Conservation (phyloP, 306 rosid species). For the Carpinus viminea region DNA sequence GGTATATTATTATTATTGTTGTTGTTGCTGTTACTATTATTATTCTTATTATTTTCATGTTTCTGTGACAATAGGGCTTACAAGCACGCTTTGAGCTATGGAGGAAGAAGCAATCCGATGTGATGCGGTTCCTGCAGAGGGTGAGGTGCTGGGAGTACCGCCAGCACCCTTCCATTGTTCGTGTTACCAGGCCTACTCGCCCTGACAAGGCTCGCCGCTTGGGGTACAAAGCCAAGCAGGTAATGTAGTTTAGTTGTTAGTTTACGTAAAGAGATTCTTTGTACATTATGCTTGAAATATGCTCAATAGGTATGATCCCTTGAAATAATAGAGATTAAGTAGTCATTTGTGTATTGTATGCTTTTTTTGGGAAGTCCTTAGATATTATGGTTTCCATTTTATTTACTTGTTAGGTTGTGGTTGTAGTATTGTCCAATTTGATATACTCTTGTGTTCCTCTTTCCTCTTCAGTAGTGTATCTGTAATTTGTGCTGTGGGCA, state of each 20-base stretch:
- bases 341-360: no score
- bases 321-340: not conserved
- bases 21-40: not conserved
- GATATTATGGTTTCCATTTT: no score
- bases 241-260: not conserved
- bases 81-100: conserved; percentile 87
- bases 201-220: conserved; percentile 94
- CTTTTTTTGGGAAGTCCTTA: no score
- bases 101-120: conserved; percentile 94
- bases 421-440: not conserved
- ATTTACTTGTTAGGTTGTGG: not conserved
- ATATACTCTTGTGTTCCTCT: not conserved
- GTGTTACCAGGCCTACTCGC: conserved; percentile 79
- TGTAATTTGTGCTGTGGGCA: not conserved
- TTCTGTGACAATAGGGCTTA: conserved; percentile 56
- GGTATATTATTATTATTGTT: not conserved
- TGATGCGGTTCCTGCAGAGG: conserved; percentile 84
- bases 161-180: conserved; percentile 86
- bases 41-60: not conserved
- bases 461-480: not conserved
- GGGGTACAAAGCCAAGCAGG: conserved; percentile 97
- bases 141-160: no score
- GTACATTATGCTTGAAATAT: not conserved
- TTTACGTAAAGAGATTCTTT: not conserved
- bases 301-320: not conserved